Evolutionary conservation across 352 stramenopile species (phyloP).

Genomic region (Globisporangium acanthophoron): DNA sequence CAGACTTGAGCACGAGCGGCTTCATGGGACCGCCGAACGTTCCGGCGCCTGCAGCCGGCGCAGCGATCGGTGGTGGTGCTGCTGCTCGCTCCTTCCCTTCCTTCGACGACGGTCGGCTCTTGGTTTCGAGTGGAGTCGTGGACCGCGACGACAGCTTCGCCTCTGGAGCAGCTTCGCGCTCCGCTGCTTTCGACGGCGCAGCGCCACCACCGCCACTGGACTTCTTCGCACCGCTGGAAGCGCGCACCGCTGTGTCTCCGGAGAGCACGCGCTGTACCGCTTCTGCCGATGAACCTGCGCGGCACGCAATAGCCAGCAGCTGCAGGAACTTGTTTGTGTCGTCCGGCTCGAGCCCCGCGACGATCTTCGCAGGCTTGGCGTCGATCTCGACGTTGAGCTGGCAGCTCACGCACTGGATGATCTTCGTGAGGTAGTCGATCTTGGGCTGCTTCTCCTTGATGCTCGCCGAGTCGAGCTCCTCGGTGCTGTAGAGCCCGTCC

Average conservation of each 20-base stretch:
- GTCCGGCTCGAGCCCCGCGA: conserved; percentile 91
- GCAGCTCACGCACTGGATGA: conserved; percentile 87
- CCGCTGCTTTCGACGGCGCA: conserved; percentile 2
- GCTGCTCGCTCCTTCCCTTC: conserved; percentile 25
- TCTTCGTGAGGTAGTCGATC: conserved; percentile 86
- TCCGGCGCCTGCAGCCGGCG: conserved; percentile 16
- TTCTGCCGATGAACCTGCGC: conserved; percentile 51
- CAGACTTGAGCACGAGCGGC: conserved; percentile 35
- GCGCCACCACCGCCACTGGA: conserved; percentile 3
- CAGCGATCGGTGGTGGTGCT: conserved; percentile 1
- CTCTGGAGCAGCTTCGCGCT: conserved; percentile 53
- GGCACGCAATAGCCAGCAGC: conserved; percentile 78
- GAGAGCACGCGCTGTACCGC: conserved; percentile 69
- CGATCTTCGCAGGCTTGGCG: conserved; percentile 81
- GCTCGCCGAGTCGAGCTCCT: conserved; percentile 86
- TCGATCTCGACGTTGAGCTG: conserved; percentile 86
- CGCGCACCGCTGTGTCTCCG: conserved; percentile 41
- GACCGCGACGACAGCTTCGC: conserved; percentile 50
- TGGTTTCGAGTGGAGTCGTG: conserved; percentile 51
- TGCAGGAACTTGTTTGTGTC: conserved; percentile 94
- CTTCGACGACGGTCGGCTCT: conserved; percentile 27
- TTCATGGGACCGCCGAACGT: conserved; percentile 59
- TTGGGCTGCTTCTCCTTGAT: conserved; percentile 95
- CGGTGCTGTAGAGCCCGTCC: conserved; percentile 74
- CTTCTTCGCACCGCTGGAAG: conserved; percentile 30